Evolutionary conservation across 176 grass and related monocot species (phyloP).

Genomic region (Pontederia crassipes): DNA sequence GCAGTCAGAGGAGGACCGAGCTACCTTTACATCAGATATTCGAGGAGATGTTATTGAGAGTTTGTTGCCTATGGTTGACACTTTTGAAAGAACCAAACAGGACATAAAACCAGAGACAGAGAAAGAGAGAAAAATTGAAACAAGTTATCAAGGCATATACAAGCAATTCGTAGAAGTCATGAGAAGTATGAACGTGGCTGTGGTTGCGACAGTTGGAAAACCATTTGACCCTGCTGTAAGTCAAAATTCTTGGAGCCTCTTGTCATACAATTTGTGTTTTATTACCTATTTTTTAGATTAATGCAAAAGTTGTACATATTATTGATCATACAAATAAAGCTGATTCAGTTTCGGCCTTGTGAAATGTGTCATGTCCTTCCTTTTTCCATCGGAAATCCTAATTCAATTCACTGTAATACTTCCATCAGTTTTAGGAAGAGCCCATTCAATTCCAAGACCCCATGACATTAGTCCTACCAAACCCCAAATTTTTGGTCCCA

Average conservation of each 20-base stretch:
- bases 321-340: too few species aligned
- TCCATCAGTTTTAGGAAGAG: too few species aligned
- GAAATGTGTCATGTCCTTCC: too few species aligned
- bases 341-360: too few species aligned
- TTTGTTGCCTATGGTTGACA: slow-evolving; percentile 89
- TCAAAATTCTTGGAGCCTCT: neutral
- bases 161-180: slow-evolving; percentile 88
- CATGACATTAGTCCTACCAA: too few species aligned
- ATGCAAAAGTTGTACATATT: too few species aligned
- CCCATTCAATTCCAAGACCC: too few species aligned
- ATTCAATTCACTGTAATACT: too few species aligned
- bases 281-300: too few species aligned
- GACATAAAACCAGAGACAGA: slow-evolving; percentile 93
- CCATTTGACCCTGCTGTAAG: slow-evolving; percentile 91
- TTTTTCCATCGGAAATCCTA: too few species aligned
- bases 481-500: too few species aligned
- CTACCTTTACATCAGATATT: slow-evolving; percentile 84
- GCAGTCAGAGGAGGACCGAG: slow-evolving; percentile 72
- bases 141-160: slow-evolving; percentile 94
- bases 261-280: too few species aligned
- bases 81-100: slow-evolving; percentile 90
- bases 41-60: slow-evolving; percentile 89
- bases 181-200: slow-evolving; percentile 56
- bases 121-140: slow-evolving; percentile 69
- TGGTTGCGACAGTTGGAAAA: slow-evolving; percentile 73